A percentile compares a stretch with the other conserved stretches of the same genome.
These are phyloP conservation scores for Trichoderma sp. DNA, from an alignment of 2,329 filamentous ascomycete species.

Conservation along the genomic window DNA sequence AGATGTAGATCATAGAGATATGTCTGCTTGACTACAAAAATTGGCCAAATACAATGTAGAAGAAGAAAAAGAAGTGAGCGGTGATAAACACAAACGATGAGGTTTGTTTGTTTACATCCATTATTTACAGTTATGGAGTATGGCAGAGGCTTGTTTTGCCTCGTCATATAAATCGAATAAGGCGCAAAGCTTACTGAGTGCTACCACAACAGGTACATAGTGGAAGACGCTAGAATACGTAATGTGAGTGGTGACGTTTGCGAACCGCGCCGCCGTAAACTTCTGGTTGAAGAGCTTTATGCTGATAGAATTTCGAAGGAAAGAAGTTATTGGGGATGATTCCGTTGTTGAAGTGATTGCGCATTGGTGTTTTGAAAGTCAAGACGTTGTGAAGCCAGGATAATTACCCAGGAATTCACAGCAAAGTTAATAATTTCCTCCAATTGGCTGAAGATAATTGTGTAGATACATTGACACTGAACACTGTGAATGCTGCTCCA, in stretches of 20 bases:
- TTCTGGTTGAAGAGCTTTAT: background rate
- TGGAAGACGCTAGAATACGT: background rate
- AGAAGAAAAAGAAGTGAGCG: background rate
- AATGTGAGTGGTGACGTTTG: background rate
- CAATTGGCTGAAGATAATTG: background rate
- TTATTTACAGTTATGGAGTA: background rate
- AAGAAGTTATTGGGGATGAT: background rate
- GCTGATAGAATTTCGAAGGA: background rate
- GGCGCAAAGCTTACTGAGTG: background rate
- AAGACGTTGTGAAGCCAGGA: background rate
- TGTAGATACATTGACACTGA: background rate
- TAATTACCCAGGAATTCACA: background rate
- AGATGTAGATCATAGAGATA: background rate
- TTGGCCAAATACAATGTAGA: background rate
- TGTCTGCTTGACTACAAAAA: background rate
- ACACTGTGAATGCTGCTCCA: background rate
- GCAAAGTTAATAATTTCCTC: background rate
- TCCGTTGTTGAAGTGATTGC: background rate
- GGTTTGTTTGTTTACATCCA: background rate
- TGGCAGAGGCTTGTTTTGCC: background rate
- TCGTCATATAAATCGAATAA: background rate
- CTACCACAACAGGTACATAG: background rate
- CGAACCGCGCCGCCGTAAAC: background rate
- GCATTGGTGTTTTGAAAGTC: background rate
- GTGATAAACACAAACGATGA: background rate